phyloP scores from a whole-genome alignment of 306 rosid species.

The Cyamopsis tetragonoloba region DNA sequence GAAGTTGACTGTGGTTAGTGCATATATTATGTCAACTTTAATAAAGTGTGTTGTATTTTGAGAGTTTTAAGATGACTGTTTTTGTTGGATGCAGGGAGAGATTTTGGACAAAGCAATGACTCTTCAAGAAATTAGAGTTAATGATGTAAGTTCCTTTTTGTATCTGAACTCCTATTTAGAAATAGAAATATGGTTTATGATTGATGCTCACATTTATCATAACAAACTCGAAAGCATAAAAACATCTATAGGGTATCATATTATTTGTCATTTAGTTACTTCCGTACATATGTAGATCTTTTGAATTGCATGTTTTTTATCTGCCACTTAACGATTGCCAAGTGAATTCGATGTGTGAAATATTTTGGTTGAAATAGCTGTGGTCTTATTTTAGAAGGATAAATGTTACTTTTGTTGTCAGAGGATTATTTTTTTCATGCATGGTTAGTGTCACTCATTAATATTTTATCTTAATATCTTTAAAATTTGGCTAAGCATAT shows the following conservation, averaged over 20 bases:
- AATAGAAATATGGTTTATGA: constrained; percentile 9
- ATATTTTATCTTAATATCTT: constrained; percentile 6
- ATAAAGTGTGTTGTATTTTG: constrained; percentile 12
- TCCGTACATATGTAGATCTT: constrained; percentile 1
- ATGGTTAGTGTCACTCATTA: background rate
- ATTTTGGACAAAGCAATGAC: constrained; percentile 63
- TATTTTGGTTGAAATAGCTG: background rate
- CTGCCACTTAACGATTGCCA: background rate
- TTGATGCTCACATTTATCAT: constrained; percentile 7
- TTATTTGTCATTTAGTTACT: background rate
- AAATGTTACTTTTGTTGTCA: background rate
- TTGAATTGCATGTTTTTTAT: constrained; percentile 3
- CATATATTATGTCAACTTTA: constrained; percentile 23
- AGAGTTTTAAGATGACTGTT: constrained; percentile 22
- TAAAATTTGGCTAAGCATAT: constrained; percentile 16
- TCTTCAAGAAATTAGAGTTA: constrained; percentile 71
- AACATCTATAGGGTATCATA: background rate
- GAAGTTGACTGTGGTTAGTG: constrained; percentile 80
- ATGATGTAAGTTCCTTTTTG: constrained; percentile 58
- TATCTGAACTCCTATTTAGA: background rate
- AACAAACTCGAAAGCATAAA: background rate
- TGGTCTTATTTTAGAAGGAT: constrained; percentile 9
- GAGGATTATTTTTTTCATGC: background rate
- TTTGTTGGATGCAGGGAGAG: constrained; percentile 65
- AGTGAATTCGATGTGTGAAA: background rate